These are phyloP conservation scores for Aegilops sharonensis DNA, from an alignment of 176 grass and related monocot species.

Conservation along the genomic window DNA sequence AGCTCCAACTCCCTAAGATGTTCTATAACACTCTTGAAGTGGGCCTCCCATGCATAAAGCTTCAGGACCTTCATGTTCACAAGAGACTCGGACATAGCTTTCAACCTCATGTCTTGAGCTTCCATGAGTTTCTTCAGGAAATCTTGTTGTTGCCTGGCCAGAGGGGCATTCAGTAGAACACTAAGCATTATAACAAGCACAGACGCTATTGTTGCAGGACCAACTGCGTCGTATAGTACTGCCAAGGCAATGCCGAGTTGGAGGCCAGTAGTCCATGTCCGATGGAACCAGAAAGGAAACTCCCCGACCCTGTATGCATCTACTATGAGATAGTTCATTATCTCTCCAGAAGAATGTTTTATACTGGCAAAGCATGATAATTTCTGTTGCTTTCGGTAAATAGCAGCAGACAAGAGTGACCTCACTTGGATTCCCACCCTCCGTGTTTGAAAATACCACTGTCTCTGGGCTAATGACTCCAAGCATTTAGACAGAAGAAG, in stretches of 20 bases:
- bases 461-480: slow-evolving; percentile 64
- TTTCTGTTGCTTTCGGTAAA: slow-evolving; percentile 61
- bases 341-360: slow-evolving; percentile 53
- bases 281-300: slow-evolving; percentile 75
- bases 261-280: slow-evolving; percentile 58
- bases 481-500: slow-evolving; percentile 57
- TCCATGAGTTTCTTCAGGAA: slow-evolving; percentile 51
- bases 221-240: slow-evolving; percentile 52
- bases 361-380: slow-evolving; percentile 50
- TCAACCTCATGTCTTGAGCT: slow-evolving; percentile 63
- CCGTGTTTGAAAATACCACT: slow-evolving; percentile 64
- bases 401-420: slow-evolving; percentile 51
- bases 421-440: slow-evolving; percentile 60
- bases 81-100: slow-evolving; percentile 57
- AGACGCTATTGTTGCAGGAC: slow-evolving; percentile 50
- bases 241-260: slow-evolving; percentile 55
- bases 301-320: slow-evolving; percentile 60
- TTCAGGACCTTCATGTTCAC: slow-evolving; percentile 59
- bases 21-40: slow-evolving; percentile 57
- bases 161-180: slow-evolving; percentile 48
- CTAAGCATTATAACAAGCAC: slow-evolving; percentile 55
- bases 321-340: slow-evolving; percentile 68
- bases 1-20: slow-evolving; percentile 46
- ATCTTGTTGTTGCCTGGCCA: slow-evolving; percentile 57
- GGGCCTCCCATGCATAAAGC: slow-evolving; percentile 64